Conservation (phyloP, 2,329 filamentous ascomycete genomes). For the Apiospora koreana region DNA sequence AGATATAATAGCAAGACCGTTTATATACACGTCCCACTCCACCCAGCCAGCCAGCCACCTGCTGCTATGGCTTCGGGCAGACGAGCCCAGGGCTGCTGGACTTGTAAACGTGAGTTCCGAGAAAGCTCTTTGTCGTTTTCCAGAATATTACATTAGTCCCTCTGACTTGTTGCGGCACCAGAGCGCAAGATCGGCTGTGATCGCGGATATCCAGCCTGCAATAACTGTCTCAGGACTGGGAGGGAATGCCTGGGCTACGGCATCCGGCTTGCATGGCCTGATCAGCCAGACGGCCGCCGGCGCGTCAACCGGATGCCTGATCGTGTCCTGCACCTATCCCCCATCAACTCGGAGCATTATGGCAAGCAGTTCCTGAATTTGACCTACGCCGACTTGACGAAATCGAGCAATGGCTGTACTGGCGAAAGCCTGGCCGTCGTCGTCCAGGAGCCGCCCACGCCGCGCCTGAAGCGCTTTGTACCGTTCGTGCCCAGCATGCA, state of each 20-base stretch:
- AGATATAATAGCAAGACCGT: neutral
- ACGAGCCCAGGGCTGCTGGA: conserved; percentile 42
- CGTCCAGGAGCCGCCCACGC: conserved; percentile 19
- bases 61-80: conserved; percentile 23
- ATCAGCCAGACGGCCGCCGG: conserved; percentile 46
- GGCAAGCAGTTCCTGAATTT: conserved; percentile 41
- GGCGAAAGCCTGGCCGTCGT: conserved; percentile 26
- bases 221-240: conserved; percentile 44
- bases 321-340: conserved; percentile 30
- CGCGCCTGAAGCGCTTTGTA: conserved; percentile 29
- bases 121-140: neutral
- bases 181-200: conserved; percentile 51
- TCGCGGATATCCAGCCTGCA: conserved; percentile 41
- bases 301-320: conserved; percentile 31
- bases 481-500: conserved; percentile 30
- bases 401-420: conserved; percentile 28
- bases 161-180: conserved; percentile 21
- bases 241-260: conserved; percentile 46
- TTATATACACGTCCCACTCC: neutral
- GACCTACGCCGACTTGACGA: conserved; percentile 38
- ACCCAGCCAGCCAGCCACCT: neutral
- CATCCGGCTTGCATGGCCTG: conserved; percentile 48
- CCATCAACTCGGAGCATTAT: conserved; percentile 30
- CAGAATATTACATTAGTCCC: conserved; percentile 12
- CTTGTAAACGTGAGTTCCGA: conserved; percentile 41